phyloP scores from a whole-genome alignment of 2,329 filamentous ascomycete genomes.

The Aspergillus arachidicola region DNA sequence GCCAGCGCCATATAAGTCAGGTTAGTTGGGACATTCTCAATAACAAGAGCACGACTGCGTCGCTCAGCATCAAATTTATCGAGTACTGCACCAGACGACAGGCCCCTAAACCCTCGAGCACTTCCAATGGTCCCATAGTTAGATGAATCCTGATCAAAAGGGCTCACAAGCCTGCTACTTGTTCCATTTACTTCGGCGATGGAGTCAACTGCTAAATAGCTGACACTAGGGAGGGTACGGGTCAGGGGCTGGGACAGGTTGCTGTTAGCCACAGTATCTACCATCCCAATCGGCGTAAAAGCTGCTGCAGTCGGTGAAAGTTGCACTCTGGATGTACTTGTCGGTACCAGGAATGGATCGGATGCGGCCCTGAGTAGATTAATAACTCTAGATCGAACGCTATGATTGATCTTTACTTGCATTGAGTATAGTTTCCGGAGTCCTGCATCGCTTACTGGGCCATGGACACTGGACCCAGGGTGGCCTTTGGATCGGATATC shows the following conservation, averaged over 20 bases:
- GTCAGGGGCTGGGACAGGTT: slow-evolving; percentile 13
- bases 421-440: slow-evolving; percentile 23
- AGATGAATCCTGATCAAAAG: slow-evolving; percentile 16
- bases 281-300: slow-evolving; percentile 57
- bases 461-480: slow-evolving; percentile 21
- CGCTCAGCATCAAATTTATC: slow-evolving; percentile 30
- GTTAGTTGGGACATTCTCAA: slow-evolving; percentile 35
- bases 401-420: slow-evolving; percentile 19
- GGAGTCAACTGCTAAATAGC: slow-evolving; percentile 25
- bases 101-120: slow-evolving; percentile 14
- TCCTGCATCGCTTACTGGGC: slow-evolving; percentile 18
- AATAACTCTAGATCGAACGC: background rate
- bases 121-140: slow-evolving; percentile 29
- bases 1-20: slow-evolving; percentile 39
- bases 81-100: slow-evolving; percentile 15
- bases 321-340: slow-evolving; percentile 30
- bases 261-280: slow-evolving; percentile 12
- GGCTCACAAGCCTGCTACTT: slow-evolving; percentile 9
- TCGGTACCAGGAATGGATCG: slow-evolving; percentile 34
- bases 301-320: slow-evolving; percentile 66
- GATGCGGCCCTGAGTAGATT: slow-evolving; percentile 21
- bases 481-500: slow-evolving; percentile 50
- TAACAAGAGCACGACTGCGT: slow-evolving; percentile 33
- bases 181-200: slow-evolving; percentile 20
- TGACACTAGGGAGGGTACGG: slow-evolving; percentile 18